These are phyloP conservation scores for Keqinozyma sinolaborantium DNA, from an alignment of 1,139 yeast species.

Conservation along the genomic window DNA sequence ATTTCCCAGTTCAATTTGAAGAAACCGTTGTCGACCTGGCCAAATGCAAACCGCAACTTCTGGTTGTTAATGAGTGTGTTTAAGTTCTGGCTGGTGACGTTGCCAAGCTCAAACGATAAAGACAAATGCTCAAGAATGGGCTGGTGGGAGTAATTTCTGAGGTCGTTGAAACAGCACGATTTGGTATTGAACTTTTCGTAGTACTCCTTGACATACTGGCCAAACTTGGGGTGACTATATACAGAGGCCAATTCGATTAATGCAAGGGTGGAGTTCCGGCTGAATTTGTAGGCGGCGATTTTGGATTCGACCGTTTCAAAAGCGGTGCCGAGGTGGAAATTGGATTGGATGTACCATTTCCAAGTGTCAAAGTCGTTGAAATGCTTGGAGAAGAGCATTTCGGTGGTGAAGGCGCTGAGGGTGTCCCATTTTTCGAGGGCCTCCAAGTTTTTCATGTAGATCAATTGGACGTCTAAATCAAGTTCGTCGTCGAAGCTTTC, in stretches of 20 bases:
- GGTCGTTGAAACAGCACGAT: conserved; percentile 59
- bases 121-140: conserved; percentile 4
- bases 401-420: conserved; percentile 28
- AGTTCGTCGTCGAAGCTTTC: conserved; percentile 25
- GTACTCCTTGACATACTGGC: conserved; percentile 35
- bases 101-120: background rate
- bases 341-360: conserved; percentile 49
- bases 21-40: conserved; percentile 14
- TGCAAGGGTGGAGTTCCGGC: conserved; percentile 60
- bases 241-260: conserved; percentile 40
- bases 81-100: conserved; percentile 19
- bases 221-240: conserved; percentile 12
- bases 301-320: conserved; percentile 21
- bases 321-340: conserved; percentile 23
- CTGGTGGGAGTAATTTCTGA: conserved; percentile 30
- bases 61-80: conserved; percentile 46
- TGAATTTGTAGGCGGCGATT: conserved; percentile 19
- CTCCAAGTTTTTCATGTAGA: conserved; percentile 45
- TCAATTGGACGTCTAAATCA: conserved; percentile 56
- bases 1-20: conserved; percentile 25
- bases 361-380: conserved; percentile 63
- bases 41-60: conserved; percentile 33
- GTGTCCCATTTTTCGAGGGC: conserved; percentile 35
- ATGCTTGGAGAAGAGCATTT: conserved; percentile 36
- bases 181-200: conserved; percentile 44